These are phyloP conservation scores for Clavariopsis aquatica DNA, from an alignment of 495 filamentous ascomycete genomes.

Conservation along the genomic window DNA sequence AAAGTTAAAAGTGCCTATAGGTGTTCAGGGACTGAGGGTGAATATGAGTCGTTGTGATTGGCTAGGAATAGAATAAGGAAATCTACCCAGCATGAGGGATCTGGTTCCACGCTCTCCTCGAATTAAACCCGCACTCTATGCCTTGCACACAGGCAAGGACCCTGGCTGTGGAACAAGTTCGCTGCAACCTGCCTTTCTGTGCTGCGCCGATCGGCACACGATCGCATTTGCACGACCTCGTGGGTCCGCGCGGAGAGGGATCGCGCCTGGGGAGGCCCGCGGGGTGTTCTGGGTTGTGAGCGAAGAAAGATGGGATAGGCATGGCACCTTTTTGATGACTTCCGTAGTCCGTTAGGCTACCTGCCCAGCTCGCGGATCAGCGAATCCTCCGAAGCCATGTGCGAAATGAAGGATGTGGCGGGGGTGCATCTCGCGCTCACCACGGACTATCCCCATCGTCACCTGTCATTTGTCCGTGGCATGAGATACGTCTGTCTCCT, in stretches of 20 bases:
- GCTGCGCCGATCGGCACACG: conserved; percentile 2
- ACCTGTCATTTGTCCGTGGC: conserved; percentile 25
- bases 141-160: neutral
- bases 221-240: neutral
- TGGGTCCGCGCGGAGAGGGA: neutral
- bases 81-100: neutral
- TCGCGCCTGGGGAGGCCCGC: neutral
- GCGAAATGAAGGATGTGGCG: conserved; percentile 19
- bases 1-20: neutral
- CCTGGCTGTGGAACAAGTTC: neutral
- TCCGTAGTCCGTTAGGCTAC: conserved; percentile 23
- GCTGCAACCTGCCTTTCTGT: neutral
- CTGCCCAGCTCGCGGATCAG: neutral
- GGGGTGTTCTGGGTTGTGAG: neutral
- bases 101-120: neutral
- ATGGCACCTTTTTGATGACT: neutral
- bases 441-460: neutral
- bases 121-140: neutral
- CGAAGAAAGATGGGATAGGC: too few relatives aligned
- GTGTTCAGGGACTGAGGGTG: neutral
- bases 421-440: neutral
- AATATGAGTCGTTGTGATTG: neutral
- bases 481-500: neutral
- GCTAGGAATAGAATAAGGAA: neutral
- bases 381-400: neutral